Base-by-base conservation (phyloP, 2,329 filamentous ascomycete genomes). In the Cladosporium sphaerospermum region DNA sequence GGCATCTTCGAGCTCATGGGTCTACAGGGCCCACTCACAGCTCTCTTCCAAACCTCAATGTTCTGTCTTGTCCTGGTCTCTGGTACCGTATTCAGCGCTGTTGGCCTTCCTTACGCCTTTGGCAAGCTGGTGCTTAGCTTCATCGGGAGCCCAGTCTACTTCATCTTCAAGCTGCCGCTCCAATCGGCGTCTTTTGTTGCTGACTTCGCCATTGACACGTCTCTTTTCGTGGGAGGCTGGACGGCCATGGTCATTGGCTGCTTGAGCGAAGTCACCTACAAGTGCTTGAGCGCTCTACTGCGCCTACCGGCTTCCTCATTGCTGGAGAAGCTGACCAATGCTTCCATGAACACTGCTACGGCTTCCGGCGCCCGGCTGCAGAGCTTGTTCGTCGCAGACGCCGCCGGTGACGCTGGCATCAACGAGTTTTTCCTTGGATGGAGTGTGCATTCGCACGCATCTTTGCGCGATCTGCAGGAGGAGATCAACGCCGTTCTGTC, bases 1-100 rank as follows among this genome's bases (percentile, higher is more conserved):
- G 93, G 93, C 0, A 88, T 99, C 49, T 84, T 99, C 75, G 93
- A 99, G 68, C 81, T 99, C 13, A 86, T 99, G 55, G 93, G 93
- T 36, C 95, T 99, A 87, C 89, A 95, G 64, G 93, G 93, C 0
- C 93, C 93, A 0, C 78, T 99, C 3, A 85, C 86, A 11, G 90
- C 89, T 2, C 79, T 99, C 5, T 83, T 97, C 60, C 93, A 99
- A 65, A 99, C 99, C 61, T 90, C 88, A 52, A 84, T 96, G 13
- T 99, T 99, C 70, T 96, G 92, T 67, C 86, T 88, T 7, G 85
- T 97, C 43, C 78, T 99, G 28, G 89, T 99, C 11, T 87, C 88
- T 1, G 81, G 92, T 48, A 95, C 91, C 11, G 83, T 99, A 40
- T 85, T 89, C 49, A 75, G 87, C 54, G 92, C 90, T 48, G 83